Base-by-base conservation (phyloP, 306 rosid genomes). In the Glycine soja region DNA sequence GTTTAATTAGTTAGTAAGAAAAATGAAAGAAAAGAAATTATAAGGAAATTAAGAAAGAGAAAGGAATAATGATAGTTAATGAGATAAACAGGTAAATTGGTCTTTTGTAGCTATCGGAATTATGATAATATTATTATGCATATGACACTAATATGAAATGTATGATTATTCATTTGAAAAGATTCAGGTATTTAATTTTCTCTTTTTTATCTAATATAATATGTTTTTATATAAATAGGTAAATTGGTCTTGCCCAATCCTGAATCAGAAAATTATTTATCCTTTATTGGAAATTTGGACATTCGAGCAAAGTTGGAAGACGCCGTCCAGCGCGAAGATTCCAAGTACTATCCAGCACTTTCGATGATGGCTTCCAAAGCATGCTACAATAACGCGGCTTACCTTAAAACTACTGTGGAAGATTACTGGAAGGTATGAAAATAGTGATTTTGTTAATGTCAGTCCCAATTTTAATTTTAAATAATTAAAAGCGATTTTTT, bases 301-400 rank as follows among this genome's bases (percentile, higher is more conserved):
- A 72, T 34, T 69, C 56, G 88, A 14, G 70, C 79, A 42, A 50
- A 79, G 47, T 58, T 87, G 75, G 89, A 89, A 43, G 19, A 6
- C 4, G 53, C 16, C 54, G 74, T 85, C 52, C 77, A 83, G 43
- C 71, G 18, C 16, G 88, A 65, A 47, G 90, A 87, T 71, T 18
- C 6, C 10, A 85, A 53, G 34, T 83, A 89, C 14, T 43, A 80
- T 72, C 80, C 85, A 40, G 80, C 87, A 4, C 86, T 87, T 43
- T 76, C 88, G 40, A 81, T 81, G 82, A 81, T 89, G 90, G 92
- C 91, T 19, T 75, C 92, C 11, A 89, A 87, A 84, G 82, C 53
- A 53, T 58, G 85, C 0, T 87, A 89, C 56, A 88, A 89, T 73
- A 89, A 87, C 48, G 14, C 2, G 4, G 74, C 88, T 64, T 78